Evolutionary conservation across 441 rosid genomes (phyloP).

Genomic region (Syzygium syzygioides): DNA sequence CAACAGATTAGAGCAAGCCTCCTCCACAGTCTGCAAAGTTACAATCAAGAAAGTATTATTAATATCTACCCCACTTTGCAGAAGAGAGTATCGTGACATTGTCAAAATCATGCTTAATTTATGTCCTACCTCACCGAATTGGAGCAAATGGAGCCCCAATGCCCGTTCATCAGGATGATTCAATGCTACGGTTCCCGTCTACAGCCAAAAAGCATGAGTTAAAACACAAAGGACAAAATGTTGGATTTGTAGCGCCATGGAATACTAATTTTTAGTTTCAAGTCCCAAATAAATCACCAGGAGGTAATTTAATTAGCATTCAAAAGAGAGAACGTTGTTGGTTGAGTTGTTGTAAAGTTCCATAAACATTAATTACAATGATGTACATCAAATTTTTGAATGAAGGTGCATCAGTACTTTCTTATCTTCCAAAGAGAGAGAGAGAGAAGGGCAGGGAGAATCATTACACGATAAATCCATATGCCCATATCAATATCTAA

Average conservation of each 20-base stretch:
- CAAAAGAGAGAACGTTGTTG: background rate
- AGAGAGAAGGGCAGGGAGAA: accelerated
- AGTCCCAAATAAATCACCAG: background rate
- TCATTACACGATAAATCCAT: background rate
- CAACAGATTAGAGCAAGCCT: constrained; percentile 58
- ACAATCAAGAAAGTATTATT: background rate
- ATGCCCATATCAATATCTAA: background rate
- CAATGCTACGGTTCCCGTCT: constrained; percentile 50
- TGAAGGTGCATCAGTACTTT: background rate
- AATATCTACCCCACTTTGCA: background rate
- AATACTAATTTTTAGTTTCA: background rate
- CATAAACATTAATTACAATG: background rate
- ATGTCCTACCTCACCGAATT: constrained; percentile 57
- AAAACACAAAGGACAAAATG: background rate
- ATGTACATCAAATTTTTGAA: background rate
- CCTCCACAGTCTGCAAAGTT: constrained; percentile 61
- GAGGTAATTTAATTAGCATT: background rate
- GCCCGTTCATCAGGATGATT: constrained; percentile 58
- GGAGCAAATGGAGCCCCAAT: constrained; percentile 71
- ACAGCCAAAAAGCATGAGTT: constrained; percentile 2
- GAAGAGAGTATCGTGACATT: background rate
- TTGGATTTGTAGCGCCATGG: background rate
- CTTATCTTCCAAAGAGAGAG: background rate
- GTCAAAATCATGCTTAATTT: background rate
- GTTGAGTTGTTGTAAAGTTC: background rate